Evolutionary conservation across 352 stramenopile species (phyloP), one percentile per base, ranked within the genome.

Genomic region (Porosira glacialis): DNA sequence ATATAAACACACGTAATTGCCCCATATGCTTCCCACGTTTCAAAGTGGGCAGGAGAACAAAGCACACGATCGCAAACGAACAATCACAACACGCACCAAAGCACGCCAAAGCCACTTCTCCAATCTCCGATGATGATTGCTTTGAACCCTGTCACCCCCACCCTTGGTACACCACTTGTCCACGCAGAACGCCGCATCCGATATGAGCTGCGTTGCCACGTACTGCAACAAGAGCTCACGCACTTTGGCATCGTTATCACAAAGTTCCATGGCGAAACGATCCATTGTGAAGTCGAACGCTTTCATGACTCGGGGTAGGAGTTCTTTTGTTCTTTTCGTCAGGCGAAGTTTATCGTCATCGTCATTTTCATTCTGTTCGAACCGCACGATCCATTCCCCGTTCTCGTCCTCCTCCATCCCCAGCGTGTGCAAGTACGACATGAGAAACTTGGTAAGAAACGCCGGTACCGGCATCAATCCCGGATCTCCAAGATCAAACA

Each of bases 381-480:
- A 89, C 36, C 82, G 60, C 8, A 75, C 56, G 4, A 89, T 68
- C 82, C 82, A 89, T 55, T 69, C 65, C 5, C 70, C 70, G 1
- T 82, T 69, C 21, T 65, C 49, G 28, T 87, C 70, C 44, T 89
- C 79, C 62, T 89, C 62, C 83, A 89, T 88, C 45, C 83, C 83
- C 13, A 87, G 51, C 22, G 61, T 69, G 47, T 89, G 83, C 41
- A 87, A 89, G 39, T 87, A 87, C 11, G 63, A 81, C 60, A 86
- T 84, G 0, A 89, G 57, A 50, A 89, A 87, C 56, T 85, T 87
- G 1, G 83, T 89, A 30, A 89, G 61, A 53, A 89, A 87, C 8
- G 61, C 80, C 8, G 83, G 80, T 6, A 84, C 52, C 4, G 80
- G 73, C 49, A 84, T 65, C 1, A 87, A 51, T 13, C 64, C 35